Conservation (phyloP, 2,329 filamentous ascomycete species). For the Pyrenochaeta sp. region DNA sequence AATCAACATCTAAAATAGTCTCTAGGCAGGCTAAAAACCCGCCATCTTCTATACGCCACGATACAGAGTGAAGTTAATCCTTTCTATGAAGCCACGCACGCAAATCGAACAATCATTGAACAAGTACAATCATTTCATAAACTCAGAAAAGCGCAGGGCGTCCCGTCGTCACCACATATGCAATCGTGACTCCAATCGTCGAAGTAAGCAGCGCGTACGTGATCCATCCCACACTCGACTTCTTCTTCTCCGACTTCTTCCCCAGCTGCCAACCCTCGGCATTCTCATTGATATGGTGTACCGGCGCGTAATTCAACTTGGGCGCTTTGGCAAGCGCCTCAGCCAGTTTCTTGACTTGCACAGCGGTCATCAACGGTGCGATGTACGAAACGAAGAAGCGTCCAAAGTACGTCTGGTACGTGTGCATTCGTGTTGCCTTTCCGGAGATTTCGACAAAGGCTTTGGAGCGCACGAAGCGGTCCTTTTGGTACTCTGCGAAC, state of each 20-base stretch:
- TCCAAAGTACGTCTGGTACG: constrained; percentile 14
- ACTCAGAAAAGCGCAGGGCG: not conserved
- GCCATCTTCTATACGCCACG: no score
- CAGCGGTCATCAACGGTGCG: constrained; percentile 2
- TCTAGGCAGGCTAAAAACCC: no score
- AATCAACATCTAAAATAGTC: no score
- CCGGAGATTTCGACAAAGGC: constrained; percentile 14
- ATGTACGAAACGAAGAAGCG: constrained; percentile 13
- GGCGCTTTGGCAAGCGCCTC: constrained; percentile 9
- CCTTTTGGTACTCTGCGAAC: constrained; percentile 19
- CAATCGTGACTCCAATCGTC: constrained; percentile 2
- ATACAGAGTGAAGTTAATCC: no score
- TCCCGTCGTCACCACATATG: constrained; percentile 5
- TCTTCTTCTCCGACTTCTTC: not conserved
- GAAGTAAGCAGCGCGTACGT: constrained; percentile 10
- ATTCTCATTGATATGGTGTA: constrained; percentile 20
- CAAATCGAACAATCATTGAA: no score
- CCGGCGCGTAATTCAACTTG: constrained; percentile 20
- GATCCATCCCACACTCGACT: constrained; percentile 2
- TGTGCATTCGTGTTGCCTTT: constrained; percentile 13
- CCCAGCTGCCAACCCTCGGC: constrained; percentile 13
- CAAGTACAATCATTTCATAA: no score
- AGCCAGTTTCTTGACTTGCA: constrained; percentile 5
- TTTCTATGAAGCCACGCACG: no score
- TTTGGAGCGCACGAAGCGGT: constrained; percentile 14